A percentile compares a stretch with the other conserved stretches of the same genome.
phyloP scores from a whole-genome alignment of 306 rosid species.

The Aeschynomene evenia region DNA sequence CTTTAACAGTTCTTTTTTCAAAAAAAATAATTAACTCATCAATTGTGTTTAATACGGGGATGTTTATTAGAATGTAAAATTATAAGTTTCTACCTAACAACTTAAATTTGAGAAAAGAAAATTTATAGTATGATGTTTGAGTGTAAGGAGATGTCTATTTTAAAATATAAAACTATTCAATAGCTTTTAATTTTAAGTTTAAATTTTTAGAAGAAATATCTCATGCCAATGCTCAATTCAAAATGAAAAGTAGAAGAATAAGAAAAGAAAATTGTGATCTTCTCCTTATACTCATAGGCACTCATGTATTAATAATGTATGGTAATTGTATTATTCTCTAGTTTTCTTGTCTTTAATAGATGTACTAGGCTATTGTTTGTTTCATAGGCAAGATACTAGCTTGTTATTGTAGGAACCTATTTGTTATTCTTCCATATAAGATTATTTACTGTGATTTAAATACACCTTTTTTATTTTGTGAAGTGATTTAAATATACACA shows the following conservation, averaged over 20 bases:
- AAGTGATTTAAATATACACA: no score
- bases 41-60: neutral
- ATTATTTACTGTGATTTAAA: conserved; percentile 28
- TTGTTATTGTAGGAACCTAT: conserved; percentile 19
- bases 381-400: neutral
- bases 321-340: neutral
- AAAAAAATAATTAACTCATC: neutral
- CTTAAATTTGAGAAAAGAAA: no score
- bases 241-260: neutral
- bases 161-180: no score
- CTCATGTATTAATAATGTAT: neutral
- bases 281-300: neutral
- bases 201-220: no score
- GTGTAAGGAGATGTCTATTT: no score
- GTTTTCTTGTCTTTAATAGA: conserved; percentile 29
- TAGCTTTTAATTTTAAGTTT: no score
- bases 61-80: no score
- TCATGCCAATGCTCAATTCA: neutral
- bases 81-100: no score
- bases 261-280: neutral
- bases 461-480: no score
- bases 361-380: conserved; percentile 31
- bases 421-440: conserved; percentile 22
- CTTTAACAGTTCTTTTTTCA: neutral
- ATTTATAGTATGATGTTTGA: no score